Conservation (phyloP, 2,329 filamentous ascomycete genomes). For the Aquanectria penicillioides region DNA sequence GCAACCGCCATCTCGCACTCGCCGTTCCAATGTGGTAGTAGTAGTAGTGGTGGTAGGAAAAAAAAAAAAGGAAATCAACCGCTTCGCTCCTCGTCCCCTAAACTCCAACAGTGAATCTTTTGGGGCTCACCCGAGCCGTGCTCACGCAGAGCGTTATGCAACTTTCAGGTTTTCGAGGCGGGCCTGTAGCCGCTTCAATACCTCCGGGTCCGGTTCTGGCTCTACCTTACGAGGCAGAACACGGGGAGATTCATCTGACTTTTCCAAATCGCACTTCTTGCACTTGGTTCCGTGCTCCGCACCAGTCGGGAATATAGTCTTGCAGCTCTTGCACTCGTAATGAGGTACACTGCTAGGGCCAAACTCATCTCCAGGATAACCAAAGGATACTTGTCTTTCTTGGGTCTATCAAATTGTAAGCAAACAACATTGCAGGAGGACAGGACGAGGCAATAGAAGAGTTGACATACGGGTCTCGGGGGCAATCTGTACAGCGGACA, state of each 20-base stretch:
- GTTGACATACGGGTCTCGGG: slow-evolving; percentile 77
- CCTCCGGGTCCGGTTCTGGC: slow-evolving; percentile 68
- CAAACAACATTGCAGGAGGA: slow-evolving; percentile 9
- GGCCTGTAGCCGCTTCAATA: slow-evolving; percentile 66
- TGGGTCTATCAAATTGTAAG: slow-evolving; percentile 57
- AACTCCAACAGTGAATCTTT: too few relatives aligned
- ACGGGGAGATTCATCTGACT: slow-evolving; percentile 68
- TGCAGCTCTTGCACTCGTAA: slow-evolving; percentile 72
- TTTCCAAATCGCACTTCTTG: slow-evolving; percentile 67
- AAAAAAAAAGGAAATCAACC: slow-evolving; percentile 34
- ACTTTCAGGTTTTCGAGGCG: slow-evolving; percentile 60
- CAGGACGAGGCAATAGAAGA: background rate
- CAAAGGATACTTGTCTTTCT: slow-evolving; percentile 74
- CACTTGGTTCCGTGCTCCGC: slow-evolving; percentile 65
- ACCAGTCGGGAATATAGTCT: slow-evolving; percentile 62
- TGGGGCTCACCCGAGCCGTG: background rate
- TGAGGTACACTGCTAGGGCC: slow-evolving; percentile 61
- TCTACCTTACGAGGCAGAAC: slow-evolving; percentile 69
- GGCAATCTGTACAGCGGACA: slow-evolving; percentile 81
- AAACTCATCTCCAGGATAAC: slow-evolving; percentile 74
- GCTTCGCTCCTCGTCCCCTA: slow-evolving; percentile 33
- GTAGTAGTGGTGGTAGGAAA: too few relatives aligned
- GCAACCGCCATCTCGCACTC: slow-evolving; percentile 24
- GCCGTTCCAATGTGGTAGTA: slow-evolving; percentile 27
- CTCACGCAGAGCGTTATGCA: slow-evolving; percentile 30